phyloP scores from a whole-genome alignment of 2,329 filamentous ascomycete genomes.

The Neurospora sp. region DNA sequence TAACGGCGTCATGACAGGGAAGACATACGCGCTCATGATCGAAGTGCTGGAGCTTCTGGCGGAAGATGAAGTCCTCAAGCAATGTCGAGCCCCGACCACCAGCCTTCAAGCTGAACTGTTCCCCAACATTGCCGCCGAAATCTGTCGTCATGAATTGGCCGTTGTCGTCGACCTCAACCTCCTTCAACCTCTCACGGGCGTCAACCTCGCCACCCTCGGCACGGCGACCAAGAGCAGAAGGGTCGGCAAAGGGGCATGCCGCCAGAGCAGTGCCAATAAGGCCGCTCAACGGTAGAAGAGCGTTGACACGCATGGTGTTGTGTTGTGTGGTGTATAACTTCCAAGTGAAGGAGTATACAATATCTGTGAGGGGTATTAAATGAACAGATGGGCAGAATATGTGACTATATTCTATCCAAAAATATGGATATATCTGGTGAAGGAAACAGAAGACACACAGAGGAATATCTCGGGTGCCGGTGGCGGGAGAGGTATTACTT shows the following conservation, averaged over 20 bases:
- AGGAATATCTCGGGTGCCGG: not conserved
- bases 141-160: conserved; percentile 53
- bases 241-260: conserved; percentile 15
- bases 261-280: conserved; percentile 14
- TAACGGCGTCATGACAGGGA: not conserved
- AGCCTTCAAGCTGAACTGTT: conserved; percentile 57
- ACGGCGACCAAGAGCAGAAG: conserved; percentile 8
- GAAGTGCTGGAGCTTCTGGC: conserved; percentile 62
- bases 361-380: not conserved
- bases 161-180: conserved; percentile 42
- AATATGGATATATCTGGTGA: not conserved
- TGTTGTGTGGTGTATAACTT: not conserved
- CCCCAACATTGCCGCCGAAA: conserved; percentile 56
- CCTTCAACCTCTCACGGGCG: conserved; percentile 17
- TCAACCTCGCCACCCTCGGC: conserved; percentile 6
- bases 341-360: not conserved
- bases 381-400: not conserved
- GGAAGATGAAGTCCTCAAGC: conserved; percentile 63
- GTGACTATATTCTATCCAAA: not conserved
- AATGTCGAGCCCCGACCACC: conserved; percentile 58
- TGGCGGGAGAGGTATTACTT: not conserved
- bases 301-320: conserved; percentile 2
- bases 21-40: conserved; percentile 56
- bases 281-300: conserved; percentile 14
- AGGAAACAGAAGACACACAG: not conserved